Base-by-base conservation (phyloP, 1,284 basidiomycete genomes). In the Rhodotorula sp. region DNA sequence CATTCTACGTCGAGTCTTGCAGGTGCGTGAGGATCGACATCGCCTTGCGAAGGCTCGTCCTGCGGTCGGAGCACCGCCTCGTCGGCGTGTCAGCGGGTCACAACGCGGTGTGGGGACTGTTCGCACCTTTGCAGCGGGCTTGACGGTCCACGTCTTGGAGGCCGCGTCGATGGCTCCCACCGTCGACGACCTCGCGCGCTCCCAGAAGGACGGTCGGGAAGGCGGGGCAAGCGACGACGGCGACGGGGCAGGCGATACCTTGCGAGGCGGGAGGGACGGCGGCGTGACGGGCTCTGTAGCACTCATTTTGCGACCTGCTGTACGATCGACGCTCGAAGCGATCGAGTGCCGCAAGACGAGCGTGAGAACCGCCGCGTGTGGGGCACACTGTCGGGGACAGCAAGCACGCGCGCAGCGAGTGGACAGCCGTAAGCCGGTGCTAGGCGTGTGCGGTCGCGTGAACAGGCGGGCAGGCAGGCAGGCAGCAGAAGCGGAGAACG, bases 1-100 rank as follows among this genome's bases (percentile, higher is more conserved):
- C 66, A 74, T 48, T 77, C 76, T 41, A 66, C 49, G 45, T 74
- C 73, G 19, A 77, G 65, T 10, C 69, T 70, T 8, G 70, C 62
- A 13, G 74, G 74, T 21, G 64, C 61, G 58, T 65, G 50, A 0
- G 66, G 58, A n/a, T 62, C 46, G 55, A 46, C 52, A 7, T 44
- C 45, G 10, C n/a, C 34, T 52, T 52, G 42, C 41, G 21, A 10
- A 44, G 16, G 45, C 12, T 25, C 17, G 25, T 54, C 44, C 57
- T 46, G 57, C 5, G n/a, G 8, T 7, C 17, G 23, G n/a, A 12
- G 55, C 21, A 57, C 17, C 17, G 21, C 21, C 10, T 44, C 19
- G 16, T 7, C 12, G 7, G 16, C 10, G n/a, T 7, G 7, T 1
- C 8, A 16, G 42, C 5, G 48, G 16, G 27, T 12, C 2, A 21